Evolutionary conservation across 805 yeast species (phyloP).

Genomic region (Schizosaccharomyces japonicus): DNA sequence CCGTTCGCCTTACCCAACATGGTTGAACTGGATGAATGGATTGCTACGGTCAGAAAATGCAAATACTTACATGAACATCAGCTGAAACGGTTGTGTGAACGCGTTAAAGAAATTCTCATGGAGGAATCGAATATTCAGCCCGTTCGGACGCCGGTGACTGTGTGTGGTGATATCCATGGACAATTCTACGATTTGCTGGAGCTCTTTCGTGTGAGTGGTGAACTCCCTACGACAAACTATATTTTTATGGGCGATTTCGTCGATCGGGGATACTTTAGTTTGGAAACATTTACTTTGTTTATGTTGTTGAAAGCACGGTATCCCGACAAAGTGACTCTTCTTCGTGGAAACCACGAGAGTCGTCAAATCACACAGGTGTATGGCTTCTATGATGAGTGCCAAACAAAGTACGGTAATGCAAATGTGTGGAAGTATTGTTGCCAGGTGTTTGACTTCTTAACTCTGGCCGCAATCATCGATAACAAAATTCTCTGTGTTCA

Average conservation of each 20-base stretch:
- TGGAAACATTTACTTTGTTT: conserved; percentile 78
- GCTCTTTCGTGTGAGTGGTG: conserved; percentile 74
- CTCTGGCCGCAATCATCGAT: conserved; percentile 87
- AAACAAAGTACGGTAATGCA: conserved; percentile 78
- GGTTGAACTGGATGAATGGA: conserved; percentile 82
- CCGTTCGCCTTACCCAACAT: no score
- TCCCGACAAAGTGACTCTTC: conserved; percentile 67
- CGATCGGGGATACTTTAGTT: conserved; percentile 86
- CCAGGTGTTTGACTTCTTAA: conserved; percentile 69
- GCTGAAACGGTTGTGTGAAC: conserved; percentile 89
- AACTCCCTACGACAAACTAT: conserved; percentile 66
- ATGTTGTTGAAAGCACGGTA: conserved; percentile 74
- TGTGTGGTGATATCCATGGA: conserved; percentile 90
- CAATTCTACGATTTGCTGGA: conserved; percentile 89
- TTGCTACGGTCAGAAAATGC: conserved; percentile 79
- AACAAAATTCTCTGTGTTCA: conserved; percentile 87
- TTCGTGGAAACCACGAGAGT: conserved; percentile 92
- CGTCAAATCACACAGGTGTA: conserved; percentile 96
- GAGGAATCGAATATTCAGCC: conserved; percentile 77
- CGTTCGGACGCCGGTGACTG: conserved; percentile 78
- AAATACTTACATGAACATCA: conserved; percentile 71
- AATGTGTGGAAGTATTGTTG: conserved; percentile 85
- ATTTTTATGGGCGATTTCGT: conserved; percentile 89
- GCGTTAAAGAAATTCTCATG: conserved; percentile 83
- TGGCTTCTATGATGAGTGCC: conserved; percentile 90